Conservation (phyloP, 768 basidiomycete species). For the Russula earlei region DNA sequence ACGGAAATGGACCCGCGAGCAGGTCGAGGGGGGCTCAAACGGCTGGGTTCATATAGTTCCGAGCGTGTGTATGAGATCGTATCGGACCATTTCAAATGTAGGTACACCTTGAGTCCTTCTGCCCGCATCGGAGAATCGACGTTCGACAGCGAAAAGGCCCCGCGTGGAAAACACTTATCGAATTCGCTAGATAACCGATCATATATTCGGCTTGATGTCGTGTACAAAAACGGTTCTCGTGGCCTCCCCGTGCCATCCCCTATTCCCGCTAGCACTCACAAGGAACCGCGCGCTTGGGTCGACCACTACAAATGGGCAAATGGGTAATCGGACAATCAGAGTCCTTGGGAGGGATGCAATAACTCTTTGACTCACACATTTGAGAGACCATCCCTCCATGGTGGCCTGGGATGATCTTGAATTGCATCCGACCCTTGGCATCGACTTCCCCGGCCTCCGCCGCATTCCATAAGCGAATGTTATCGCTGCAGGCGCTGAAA, state of each 20-base stretch:
- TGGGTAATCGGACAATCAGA: slow-evolving; percentile 4
- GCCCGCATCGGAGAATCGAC: slow-evolving; percentile 3
- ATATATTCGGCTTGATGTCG: slow-evolving; percentile 50
- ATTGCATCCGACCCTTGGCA: slow-evolving; percentile 59
- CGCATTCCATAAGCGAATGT: slow-evolving; percentile 89
- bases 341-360: slow-evolving; percentile 17
- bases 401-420: slow-evolving; percentile 94
- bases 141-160: slow-evolving; percentile 14
- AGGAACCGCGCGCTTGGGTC: slow-evolving; percentile 80
- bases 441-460: slow-evolving; percentile 66
- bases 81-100: slow-evolving; percentile 20
- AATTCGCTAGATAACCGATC: slow-evolving; percentile 6
- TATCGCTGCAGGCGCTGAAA: slow-evolving; percentile 80
- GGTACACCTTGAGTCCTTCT: slow-evolving; percentile 1
- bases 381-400: slow-evolving; percentile 91
- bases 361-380: slow-evolving; percentile 56
- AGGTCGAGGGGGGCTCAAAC: background rate
- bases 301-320: slow-evolving; percentile 57
- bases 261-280: slow-evolving; percentile 86
- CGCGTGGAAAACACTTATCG: slow-evolving; percentile 4
- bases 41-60: slow-evolving; percentile 17
- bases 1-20: background rate
- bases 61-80: slow-evolving; percentile 15
- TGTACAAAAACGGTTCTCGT: slow-evolving; percentile 87
- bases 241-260: slow-evolving; percentile 90